Base-by-base conservation (phyloP, 768 basidiomycete genomes). In the Exsudoporus frostii region DNA sequence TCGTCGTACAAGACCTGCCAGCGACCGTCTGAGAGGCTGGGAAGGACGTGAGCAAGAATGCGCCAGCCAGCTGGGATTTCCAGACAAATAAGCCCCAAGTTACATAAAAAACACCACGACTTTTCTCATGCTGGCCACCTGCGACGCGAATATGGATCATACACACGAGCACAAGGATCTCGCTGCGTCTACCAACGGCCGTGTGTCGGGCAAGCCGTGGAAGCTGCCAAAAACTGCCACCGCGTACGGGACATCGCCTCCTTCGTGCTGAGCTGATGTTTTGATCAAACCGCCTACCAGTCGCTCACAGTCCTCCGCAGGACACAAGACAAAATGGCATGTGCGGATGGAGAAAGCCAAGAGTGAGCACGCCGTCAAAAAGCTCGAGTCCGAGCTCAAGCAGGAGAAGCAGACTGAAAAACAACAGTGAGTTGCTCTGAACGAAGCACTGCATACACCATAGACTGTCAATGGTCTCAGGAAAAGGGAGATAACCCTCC, bases 321-420 rank as follows among this genome's bases (percentile, higher is more conserved):
- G 81, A 52, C 75, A 86, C 48, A 89, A 84, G 68, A 78, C 85
- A 3, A 85, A 77, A 68, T 91, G 86, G 83, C 76, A 82, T 50
- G 78, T 81, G 32, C 77, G 90, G 34, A 88, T 90, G 80, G 75
- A 80, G 54, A 82, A 83, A 64, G 81, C 82, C 24, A 81, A 80
- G 65, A 81, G 80, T 61, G 80, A 80, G 19, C 74, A 75, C 36
- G 86, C 90, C 19, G 78, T 88, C 55, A 92, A 89, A 69, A 84
- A 86, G 65, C 74, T 92, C 29, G 76, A 90, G 68, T 63, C 68
- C 10, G 90, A 90, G 57, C 77, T 92, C 58, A 86, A 81, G 65
- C 84, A 87, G 42, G 90, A 92, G 67, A 91, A 90, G 61, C 73
- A 78, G 59, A 79, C 83, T 5, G 90, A 90, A 61, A 72, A 77